These are phyloP conservation scores for Arachnomyces sp. DNA, from an alignment of 2,329 filamentous ascomycete species.

Conservation along the genomic window DNA sequence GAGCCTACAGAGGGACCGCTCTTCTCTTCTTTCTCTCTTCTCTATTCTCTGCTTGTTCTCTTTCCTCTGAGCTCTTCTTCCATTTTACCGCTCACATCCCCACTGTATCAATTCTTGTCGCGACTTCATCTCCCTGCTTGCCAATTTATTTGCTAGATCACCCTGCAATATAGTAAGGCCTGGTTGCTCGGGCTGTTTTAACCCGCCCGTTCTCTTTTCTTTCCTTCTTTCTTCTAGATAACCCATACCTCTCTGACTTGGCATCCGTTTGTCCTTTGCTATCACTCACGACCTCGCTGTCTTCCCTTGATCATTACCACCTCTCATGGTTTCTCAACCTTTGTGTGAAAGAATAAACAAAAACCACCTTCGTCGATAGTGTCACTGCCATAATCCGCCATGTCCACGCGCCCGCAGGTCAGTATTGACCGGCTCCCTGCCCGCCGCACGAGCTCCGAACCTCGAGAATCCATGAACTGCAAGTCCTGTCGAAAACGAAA, in stretches of 20 bases:
- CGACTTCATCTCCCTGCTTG: too few relatives aligned
- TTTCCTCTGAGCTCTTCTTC: not conserved
- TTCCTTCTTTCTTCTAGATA: too few relatives aligned
- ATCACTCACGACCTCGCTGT: not conserved
- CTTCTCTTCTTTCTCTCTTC: slow-evolving; percentile 2
- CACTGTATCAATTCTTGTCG: too few relatives aligned
- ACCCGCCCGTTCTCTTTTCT: too few relatives aligned
- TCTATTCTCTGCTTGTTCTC: slow-evolving; percentile 3
- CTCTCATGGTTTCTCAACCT: not conserved
- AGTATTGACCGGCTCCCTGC: slow-evolving; percentile 72
- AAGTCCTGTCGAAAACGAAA: slow-evolving; percentile 90
- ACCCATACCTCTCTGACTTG: too few relatives aligned
- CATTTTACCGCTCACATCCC: not conserved
- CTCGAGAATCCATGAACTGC: slow-evolving; percentile 89
- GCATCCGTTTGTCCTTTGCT: too few relatives aligned
- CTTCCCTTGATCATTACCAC: not conserved
- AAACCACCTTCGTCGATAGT: too few relatives aligned
- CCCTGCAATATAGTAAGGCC: too few relatives aligned
- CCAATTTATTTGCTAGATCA: too few relatives aligned
- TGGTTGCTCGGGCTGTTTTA: too few relatives aligned
- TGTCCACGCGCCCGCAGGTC: slow-evolving; percentile 67
- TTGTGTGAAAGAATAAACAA: not conserved
- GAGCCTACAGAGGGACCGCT: too few relatives aligned
- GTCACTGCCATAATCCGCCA: not conserved
- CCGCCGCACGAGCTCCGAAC: slow-evolving; percentile 64